These are phyloP conservation scores for Aspergillus eucalypticola DNA, from an alignment of 2,329 filamentous ascomycete genomes.

Conservation along the genomic window DNA sequence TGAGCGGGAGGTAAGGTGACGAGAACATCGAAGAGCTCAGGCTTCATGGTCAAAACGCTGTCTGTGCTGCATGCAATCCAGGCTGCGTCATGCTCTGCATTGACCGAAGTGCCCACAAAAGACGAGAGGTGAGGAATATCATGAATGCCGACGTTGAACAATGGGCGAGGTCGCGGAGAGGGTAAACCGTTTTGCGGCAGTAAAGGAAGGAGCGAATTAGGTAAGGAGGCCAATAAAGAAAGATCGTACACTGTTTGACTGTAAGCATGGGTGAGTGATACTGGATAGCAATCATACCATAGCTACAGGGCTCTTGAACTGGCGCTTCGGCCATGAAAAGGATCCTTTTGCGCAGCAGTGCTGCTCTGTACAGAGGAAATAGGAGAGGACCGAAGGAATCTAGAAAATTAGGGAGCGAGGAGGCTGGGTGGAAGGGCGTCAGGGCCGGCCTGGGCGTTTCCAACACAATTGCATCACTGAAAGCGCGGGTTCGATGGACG, in stretches of 20 bases:
- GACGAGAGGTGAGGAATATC: conserved; percentile 81
- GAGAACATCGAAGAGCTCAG: conserved; percentile 83
- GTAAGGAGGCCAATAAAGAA: conserved; percentile 88
- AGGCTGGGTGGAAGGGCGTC: conserved; percentile 79
- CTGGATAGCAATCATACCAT: conserved; percentile 60
- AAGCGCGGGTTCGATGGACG: conserved; percentile 37
- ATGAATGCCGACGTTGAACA: conserved; percentile 93
- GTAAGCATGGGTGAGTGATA: conserved; percentile 26
- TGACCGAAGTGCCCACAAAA: conserved; percentile 53
- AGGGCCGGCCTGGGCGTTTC: conserved; percentile 58
- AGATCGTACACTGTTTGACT: conserved; percentile 75
- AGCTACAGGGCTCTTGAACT: conserved; percentile 82
- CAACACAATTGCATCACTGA: conserved; percentile 45
- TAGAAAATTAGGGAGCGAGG: conserved; percentile 74
- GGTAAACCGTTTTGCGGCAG: conserved; percentile 64
- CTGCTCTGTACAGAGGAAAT: conserved; percentile 86
- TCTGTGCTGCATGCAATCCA: conserved; percentile 98
- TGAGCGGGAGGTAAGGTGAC: conserved; percentile 74
- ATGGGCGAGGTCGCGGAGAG: conserved; percentile 67
- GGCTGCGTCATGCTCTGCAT: conserved; percentile 52
- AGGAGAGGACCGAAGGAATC: conserved; percentile 86
- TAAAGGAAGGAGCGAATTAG: conserved; percentile 68
- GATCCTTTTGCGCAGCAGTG: conserved; percentile 82
- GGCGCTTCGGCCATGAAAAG: conserved; percentile 83
- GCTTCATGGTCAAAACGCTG: conserved; percentile 84